phyloP scores from a whole-genome alignment of 2,329 filamentous ascomycete species.

The Pseudogymnoascus sp. region DNA sequence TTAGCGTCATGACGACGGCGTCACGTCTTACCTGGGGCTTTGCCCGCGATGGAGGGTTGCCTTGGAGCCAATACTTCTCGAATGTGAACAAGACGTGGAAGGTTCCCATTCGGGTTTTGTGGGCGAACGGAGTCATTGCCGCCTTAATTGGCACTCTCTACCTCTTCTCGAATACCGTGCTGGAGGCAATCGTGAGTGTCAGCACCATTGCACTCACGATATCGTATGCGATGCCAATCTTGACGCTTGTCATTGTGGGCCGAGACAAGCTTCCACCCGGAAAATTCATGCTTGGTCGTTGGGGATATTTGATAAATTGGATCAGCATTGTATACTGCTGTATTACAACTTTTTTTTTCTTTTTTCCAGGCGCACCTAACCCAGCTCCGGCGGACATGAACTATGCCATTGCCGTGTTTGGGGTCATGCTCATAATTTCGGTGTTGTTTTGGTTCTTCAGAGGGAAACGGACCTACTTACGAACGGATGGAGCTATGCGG shows the following conservation, averaged over 20 bases:
- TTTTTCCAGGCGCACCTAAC: slow-evolving; percentile 43
- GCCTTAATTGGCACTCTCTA: slow-evolving; percentile 49
- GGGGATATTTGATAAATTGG: slow-evolving; percentile 42
- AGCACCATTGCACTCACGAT: slow-evolving; percentile 52
- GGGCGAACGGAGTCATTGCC: slow-evolving; percentile 44
- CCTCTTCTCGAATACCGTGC: slow-evolving; percentile 47
- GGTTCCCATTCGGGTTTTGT: slow-evolving; percentile 46
- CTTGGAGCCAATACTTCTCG: slow-evolving; percentile 41
- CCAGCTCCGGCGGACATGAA: slow-evolving; percentile 48
- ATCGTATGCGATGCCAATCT: slow-evolving; percentile 46
- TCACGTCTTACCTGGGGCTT: slow-evolving; percentile 50
- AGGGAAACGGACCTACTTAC: slow-evolving; percentile 28
- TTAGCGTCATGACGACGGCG: slow-evolving; percentile 45
- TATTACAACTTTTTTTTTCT: slow-evolving; percentile 50
- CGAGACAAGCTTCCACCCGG: slow-evolving; percentile 46
- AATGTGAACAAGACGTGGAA: slow-evolving; percentile 44
- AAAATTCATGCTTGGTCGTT: slow-evolving; percentile 40
- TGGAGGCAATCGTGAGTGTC: slow-evolving; percentile 49
- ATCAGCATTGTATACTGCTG: slow-evolving; percentile 46
- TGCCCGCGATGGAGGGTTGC: slow-evolving; percentile 45
- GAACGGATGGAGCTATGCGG: slow-evolving; percentile 14
- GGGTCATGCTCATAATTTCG: slow-evolving; percentile 46
- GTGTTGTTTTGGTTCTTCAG: slow-evolving; percentile 46
- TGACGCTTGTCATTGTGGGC: slow-evolving; percentile 42
- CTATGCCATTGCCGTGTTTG: slow-evolving; percentile 52